A percentile compares a stretch with the other conserved stretches of the same genome.
Evolutionary conservation across 495 filamentous ascomycete species (phyloP).

Genomic region (Aspergillus hancockii): DNA sequence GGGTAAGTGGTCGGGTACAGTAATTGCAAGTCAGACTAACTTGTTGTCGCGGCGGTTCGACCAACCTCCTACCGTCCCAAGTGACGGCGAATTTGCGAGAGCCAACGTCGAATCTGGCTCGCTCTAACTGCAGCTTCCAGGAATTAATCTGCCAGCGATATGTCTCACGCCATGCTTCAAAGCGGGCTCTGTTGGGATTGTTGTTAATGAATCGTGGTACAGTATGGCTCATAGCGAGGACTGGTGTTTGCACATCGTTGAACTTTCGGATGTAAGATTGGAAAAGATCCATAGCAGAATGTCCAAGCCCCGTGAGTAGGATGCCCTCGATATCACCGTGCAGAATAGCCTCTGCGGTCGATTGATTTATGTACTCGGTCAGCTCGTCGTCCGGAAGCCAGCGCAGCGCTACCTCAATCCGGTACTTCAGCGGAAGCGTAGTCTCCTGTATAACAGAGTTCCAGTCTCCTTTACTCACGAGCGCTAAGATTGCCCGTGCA

Average conservation of each 20-base stretch:
- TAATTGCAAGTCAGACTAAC: slow-evolving; percentile 81
- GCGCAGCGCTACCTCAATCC: slow-evolving; percentile 81
- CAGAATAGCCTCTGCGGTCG: slow-evolving; percentile 61
- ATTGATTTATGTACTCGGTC: slow-evolving; percentile 65
- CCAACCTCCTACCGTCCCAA: slow-evolving; percentile 62
- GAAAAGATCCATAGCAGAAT: slow-evolving; percentile 77
- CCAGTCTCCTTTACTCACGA: slow-evolving; percentile 89
- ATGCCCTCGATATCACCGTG: slow-evolving; percentile 87
- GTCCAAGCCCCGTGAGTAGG: slow-evolving; percentile 80
- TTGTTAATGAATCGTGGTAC: slow-evolving; percentile 81
- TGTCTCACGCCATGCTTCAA: slow-evolving; percentile 74
- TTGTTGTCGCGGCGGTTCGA: slow-evolving; percentile 69
- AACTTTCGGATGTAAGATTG: slow-evolving; percentile 85
- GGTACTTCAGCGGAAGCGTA: slow-evolving; percentile 81
- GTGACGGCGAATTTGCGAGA: slow-evolving; percentile 61
- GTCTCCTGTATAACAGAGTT: slow-evolving; percentile 74
- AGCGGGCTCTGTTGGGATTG: slow-evolving; percentile 50
- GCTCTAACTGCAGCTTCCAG: slow-evolving; percentile 65
- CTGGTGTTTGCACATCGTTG: slow-evolving; percentile 85
- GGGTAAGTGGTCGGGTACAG: slow-evolving; percentile 62
- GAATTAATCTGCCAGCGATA: slow-evolving; percentile 82
- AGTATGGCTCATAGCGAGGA: slow-evolving; percentile 78
- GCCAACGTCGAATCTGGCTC: slow-evolving; percentile 60
- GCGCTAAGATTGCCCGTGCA: slow-evolving; percentile 86
- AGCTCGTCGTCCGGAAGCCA: slow-evolving; percentile 80